Base-by-base conservation (phyloP, 2,329 filamentous ascomycete genomes). In the Fusarium sp. region DNA sequence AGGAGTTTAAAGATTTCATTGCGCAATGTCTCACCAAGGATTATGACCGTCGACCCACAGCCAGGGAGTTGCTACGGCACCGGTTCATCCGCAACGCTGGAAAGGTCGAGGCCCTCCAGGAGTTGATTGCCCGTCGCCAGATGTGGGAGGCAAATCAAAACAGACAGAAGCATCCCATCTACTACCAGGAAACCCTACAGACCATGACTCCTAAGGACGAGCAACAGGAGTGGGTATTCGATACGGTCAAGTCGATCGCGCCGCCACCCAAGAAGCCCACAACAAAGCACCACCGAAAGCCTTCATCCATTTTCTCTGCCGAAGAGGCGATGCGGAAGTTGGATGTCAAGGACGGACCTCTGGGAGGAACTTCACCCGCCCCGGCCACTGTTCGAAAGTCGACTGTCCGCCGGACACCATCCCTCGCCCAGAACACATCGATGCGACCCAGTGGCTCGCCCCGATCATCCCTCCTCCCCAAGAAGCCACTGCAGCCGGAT, bases 1-100 rank as follows among this genome's bases (percentile, higher is more conserved):
- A 89, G 78, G 94, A 97, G 41, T 98, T 98, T 86, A 97, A 95
- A 80, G 96, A 99, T 80, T 99, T 99, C 79, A 88, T 99, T 23
- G 89, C 94, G 0, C 92, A 95, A 76, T 99, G 97, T 81, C 87
- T 99, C 70, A 93, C 96, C 78, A 99, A 98, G 81, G 95, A 98
- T 78, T 93, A 95, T 10, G 95, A 98, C 72, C 90, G 90, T 75
- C 87, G 97, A 72, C 94, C 95, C 0, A 93, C 93, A 0, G 96
- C 97, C 13, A 96, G 93, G 82, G 95, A 98, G 41, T 87, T 99
- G 14, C 85, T 98, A 62, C 93, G 92, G 80, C 96, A 98, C 83
- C 92, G 92, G 54, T 99, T 98, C 81, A 94, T 99, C 77, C 91
- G 92, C 63, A 91, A 90, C 50, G 95, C 97, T 2, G 96, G 95